Base-by-base conservation (phyloP, 768 basidiomycete genomes). In the Termitomyces sp. region DNA sequence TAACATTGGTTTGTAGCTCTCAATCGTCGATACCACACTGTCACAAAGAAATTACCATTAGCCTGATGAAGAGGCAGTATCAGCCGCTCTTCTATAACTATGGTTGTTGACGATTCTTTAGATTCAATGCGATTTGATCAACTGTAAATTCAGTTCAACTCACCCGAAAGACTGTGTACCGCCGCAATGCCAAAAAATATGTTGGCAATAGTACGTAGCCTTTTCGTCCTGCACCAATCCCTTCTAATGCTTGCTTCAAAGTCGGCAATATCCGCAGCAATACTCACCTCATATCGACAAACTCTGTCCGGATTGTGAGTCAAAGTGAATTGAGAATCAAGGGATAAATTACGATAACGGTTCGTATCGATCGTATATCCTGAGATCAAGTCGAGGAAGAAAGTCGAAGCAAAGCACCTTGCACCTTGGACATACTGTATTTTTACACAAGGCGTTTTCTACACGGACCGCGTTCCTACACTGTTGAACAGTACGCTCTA, bases 201-300 rank as follows among this genome's bases (percentile, higher is more conserved):
- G 86, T 68, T 87, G 86, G 84, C 86, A 88, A 69, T 87, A 88
- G 86, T 87, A 69, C 63, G 86, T 74, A 34, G 27, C 18, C 16
- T 48, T 29, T 18, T 54, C 37, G 26, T 41, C 29, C 16, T 29
- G 20, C 34, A 41, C 9, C 0, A 37, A 42, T 29, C 20, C 22
- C 46, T 44, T 27, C 59, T 67, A 8, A 65, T 20, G 18, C 29
- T 58, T 20, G 18, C 29, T 58, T 64, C 36, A 27, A 65, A 86
- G 84, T 61, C 83, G 72, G 44, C 82, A 86, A 65, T 85, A 75
- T 60, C 84, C 85, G 26, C 82, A 89, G 63, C 86, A 86, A 65
- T 88, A 87, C 66, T 78, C 83, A 27, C 86, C 85, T 6, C 80
- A 85, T 61, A 76, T 87, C 68, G 79, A 86, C 63, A 81, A 73